Base-by-base conservation (phyloP, 1,284 basidiomycete species). In the Cystobasidium slooffiae region DNA sequence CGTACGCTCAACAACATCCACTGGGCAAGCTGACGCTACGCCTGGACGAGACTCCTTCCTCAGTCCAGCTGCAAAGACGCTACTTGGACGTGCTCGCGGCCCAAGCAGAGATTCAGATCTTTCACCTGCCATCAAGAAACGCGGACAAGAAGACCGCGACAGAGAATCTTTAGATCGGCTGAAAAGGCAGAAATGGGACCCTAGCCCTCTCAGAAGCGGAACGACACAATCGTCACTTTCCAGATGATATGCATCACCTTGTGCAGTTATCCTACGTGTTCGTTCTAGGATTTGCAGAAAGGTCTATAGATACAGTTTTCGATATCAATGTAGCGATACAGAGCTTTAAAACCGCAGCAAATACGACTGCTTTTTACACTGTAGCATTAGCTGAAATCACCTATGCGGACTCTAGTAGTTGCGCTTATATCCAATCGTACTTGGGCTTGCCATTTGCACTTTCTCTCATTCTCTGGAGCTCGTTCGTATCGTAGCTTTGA, bases 11-110 rank as follows among this genome's bases (percentile, higher is more conserved):
- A 77, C 12, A 74, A 76, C 0, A 52, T 76, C 68, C 43, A 68
- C 91, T 91, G 2, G 85, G 84, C 22, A 88, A 86, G 87, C 91
- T 87, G 20, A 90, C 88, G 7, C 85, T 86, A 79, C 87, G 85
- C 81, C 87, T 85, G 20, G 91, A 90, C 6, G 88, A 86, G 76
- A 75, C n/a, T 31, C 70, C 7, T 73, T 58, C 49, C 82, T 95
- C 74, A 94, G 92, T 0, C 93, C 93, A 14, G 93, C 93, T 14
- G 93, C 88, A 31, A 86, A 85, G 78, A 84, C 88, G 70, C 80
- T 96, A 55, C 83, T 96, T 73, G 88, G 92, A 78, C 85, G 90
- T 75, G 89, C 89, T 18, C 68, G 74, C 31, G 74, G 69, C 5
- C 73, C 75, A 1, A 58, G 43, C 14, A 69, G 22, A 62, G 72